These are phyloP conservation scores for Berberis vulgaris DNA, from an alignment of 164 flowering plant genomes.

Conservation along the genomic window DNA sequence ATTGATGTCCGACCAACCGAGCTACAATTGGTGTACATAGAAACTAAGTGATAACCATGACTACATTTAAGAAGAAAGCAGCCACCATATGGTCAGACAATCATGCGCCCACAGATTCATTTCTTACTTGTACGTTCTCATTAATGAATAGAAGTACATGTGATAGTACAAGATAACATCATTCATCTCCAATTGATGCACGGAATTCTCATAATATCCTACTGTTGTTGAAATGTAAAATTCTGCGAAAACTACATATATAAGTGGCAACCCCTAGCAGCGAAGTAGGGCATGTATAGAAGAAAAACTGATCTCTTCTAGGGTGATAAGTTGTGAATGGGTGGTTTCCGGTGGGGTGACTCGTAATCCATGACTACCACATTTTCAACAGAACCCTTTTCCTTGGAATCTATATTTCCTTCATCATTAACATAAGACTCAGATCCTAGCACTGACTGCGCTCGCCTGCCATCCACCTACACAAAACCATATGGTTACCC, in stretches of 20 bases:
- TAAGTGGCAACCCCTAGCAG: neutral
- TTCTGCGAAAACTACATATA: neutral
- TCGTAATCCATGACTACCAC: conserved; percentile 42
- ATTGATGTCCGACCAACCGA: too few species aligned
- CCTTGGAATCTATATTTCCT: conserved; percentile 24
- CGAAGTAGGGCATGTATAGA: neutral
- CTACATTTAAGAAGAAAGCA: conserved; percentile 13
- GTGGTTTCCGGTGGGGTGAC: conserved; percentile 48
- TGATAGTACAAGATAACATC: conserved; percentile 7
- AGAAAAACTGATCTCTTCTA: conserved; percentile 1
- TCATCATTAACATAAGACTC: conserved; percentile 14
- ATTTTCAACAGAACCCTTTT: conserved; percentile 18
- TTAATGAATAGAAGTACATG: neutral
- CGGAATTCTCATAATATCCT: conserved; percentile 3
- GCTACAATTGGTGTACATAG: too few species aligned
- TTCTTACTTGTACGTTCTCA: conserved; percentile 5
- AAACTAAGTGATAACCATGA: too few species aligned
- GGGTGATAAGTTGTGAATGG: conserved; percentile 43
- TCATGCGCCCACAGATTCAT: conserved; percentile 6
- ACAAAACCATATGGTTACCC: conserved; percentile 16
- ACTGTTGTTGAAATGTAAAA: conserved; percentile 1
- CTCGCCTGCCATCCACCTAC: conserved; percentile 20
- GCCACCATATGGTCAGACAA: conserved; percentile 14
- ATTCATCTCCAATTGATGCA: conserved; percentile 1
- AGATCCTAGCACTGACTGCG: conserved; percentile 21